Evolutionary conservation across 345 rosid genomes (phyloP).

Genomic region (Syzygium oleosum): DNA sequence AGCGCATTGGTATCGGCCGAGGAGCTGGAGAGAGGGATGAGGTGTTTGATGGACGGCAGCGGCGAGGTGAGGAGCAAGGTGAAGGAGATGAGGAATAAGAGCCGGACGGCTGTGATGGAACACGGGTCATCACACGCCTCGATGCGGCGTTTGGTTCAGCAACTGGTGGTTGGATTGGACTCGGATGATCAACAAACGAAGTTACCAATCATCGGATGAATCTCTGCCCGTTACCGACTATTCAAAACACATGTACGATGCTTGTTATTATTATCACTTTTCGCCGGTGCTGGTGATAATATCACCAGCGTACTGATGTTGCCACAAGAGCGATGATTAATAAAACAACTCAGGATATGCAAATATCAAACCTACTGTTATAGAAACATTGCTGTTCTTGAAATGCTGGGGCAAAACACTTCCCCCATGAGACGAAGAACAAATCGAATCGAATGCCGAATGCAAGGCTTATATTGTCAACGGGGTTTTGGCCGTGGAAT

Average conservation of each 20-base stretch:
- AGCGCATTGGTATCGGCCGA: not conserved
- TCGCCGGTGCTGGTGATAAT: not conserved
- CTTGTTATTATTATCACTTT: not conserved
- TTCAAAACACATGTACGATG: not conserved
- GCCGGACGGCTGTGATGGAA: not conserved
- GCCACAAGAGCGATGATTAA: not conserved
- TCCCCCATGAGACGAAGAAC: not conserved
- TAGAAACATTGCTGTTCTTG: not conserved
- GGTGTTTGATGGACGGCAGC: slow-evolving; percentile 3
- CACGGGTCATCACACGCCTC: slow-evolving; percentile 3
- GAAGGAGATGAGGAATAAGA: slow-evolving; percentile 3
- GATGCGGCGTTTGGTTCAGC: not conserved
- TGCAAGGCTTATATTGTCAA: not conserved
- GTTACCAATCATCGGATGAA: not conserved
- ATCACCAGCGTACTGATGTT: not conserved
- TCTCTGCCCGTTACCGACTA: not conserved
- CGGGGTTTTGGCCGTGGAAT: not conserved
- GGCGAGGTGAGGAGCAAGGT: slow-evolving; percentile 4
- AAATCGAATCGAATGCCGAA: not conserved
- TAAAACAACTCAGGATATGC: not conserved
- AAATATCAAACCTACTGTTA: not conserved
- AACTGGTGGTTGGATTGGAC: not conserved
- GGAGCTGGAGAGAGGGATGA: not conserved
- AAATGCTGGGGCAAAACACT: not conserved
- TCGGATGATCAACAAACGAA: not conserved